Evolutionary conservation across 1,284 basidiomycete genomes (phyloP).

Genomic region (Pascua guehoae): DNA sequence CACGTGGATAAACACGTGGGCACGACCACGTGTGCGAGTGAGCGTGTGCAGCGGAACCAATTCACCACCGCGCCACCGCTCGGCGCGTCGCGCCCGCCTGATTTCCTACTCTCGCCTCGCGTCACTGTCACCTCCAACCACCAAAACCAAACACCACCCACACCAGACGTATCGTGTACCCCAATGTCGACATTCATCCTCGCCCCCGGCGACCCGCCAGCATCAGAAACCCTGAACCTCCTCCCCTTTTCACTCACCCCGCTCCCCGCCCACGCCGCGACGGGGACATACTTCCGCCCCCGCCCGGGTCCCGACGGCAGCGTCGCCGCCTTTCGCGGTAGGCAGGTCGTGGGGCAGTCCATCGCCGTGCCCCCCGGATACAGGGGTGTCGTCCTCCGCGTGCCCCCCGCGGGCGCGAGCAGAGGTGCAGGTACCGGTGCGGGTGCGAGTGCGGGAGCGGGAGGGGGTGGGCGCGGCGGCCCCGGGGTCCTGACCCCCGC

Average conservation of each 20-base stretch:
- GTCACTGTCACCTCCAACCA: too few relatives aligned
- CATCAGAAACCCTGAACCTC: slow-evolving; percentile 28
- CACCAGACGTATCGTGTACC: not conserved
- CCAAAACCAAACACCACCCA: too few relatives aligned
- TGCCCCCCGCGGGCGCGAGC: slow-evolving; percentile 20
- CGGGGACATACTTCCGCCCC: slow-evolving; percentile 33
- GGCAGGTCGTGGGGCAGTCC: slow-evolving; percentile 32
- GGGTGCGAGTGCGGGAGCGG: too few relatives aligned
- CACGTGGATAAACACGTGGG: too few relatives aligned
- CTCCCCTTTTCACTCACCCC: slow-evolving; percentile 40
- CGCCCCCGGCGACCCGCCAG: not conserved
- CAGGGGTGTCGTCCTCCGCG: slow-evolving; percentile 27
- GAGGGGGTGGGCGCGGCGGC: too few relatives aligned
- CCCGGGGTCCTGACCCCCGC: not conserved
- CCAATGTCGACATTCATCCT: slow-evolving; percentile 16
- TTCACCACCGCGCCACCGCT: too few relatives aligned
- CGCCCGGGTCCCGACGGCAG: slow-evolving; percentile 22
- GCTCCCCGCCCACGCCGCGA: slow-evolving; percentile 13
- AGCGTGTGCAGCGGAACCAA: too few relatives aligned
- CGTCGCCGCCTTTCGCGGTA: slow-evolving; percentile 38
- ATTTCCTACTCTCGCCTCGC: too few relatives aligned
- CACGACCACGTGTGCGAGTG: too few relatives aligned
- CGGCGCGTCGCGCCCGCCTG: too few relatives aligned
- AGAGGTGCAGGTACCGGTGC: too few relatives aligned
- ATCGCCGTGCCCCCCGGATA: slow-evolving; percentile 36